phyloP scores from a whole-genome alignment of 2,329 filamentous ascomycete species.

The Cylindrodendrum hubeiense region DNA sequence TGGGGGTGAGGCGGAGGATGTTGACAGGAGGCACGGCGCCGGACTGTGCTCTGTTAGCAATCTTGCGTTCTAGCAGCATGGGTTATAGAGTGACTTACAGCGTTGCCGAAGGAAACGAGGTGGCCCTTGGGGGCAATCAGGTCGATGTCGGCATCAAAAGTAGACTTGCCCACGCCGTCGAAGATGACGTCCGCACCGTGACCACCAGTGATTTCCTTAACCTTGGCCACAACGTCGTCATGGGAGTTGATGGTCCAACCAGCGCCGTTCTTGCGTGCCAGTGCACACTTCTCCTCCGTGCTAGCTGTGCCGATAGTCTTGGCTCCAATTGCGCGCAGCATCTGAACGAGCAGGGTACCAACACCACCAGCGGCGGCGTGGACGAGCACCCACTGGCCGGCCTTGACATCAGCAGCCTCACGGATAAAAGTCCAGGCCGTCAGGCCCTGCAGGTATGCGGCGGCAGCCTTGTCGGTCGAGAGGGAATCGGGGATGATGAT shows the following conservation, averaged over 20 bases:
- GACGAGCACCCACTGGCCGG: conserved; percentile 85
- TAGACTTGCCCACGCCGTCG: conserved; percentile 87
- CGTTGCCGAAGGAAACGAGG: conserved; percentile 85
- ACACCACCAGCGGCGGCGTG: conserved; percentile 90
- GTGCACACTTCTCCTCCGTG: conserved; percentile 76
- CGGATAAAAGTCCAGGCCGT: conserved; percentile 85
- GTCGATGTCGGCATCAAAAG: conserved; percentile 83
- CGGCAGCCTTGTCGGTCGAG: conserved; percentile 72
- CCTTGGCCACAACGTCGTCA: conserved; percentile 69
- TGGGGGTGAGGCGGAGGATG: conserved; percentile 70
- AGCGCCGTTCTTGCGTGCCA: conserved; percentile 79
- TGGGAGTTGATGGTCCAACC: conserved; percentile 78
- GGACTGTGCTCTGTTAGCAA: conserved; percentile 52
- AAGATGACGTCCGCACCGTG: conserved; percentile 83
- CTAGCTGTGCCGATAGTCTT: conserved; percentile 84
- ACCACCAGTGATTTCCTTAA: conserved; percentile 77
- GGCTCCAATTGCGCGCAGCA: conserved; percentile 79
- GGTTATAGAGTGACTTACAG: conserved; percentile 58
- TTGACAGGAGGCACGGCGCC: conserved; percentile 80
- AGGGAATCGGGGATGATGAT: conserved; percentile 75
- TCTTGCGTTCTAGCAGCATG: not conserved
- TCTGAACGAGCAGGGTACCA: conserved; percentile 79
- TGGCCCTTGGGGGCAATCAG: conserved; percentile 82
- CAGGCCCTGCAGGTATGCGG: conserved; percentile 82
- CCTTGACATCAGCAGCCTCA: conserved; percentile 80